Conservation (phyloP, 306 rosid species). For the Gastrolobium bilobum region DNA sequence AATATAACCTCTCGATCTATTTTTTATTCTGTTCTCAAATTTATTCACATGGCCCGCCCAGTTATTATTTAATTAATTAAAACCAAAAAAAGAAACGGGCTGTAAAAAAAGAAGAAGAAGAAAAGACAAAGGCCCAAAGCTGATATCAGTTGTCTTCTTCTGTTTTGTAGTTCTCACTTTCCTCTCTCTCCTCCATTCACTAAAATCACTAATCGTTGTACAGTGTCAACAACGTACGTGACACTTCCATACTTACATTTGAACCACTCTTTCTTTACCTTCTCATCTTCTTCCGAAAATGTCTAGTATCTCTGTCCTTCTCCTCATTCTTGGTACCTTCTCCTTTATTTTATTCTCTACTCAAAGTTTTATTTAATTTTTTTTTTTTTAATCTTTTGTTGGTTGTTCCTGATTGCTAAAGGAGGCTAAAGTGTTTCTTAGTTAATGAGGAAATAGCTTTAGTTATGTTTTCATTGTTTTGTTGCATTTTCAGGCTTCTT, state of each 20-base stretch:
- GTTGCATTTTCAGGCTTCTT: constrained; percentile 62
- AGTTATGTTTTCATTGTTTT: background rate
- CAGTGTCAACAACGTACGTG: background rate
- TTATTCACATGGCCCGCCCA: no score
- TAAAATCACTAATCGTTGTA: no score
- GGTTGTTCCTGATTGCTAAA: constrained; percentile 20
- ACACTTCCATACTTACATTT: background rate
- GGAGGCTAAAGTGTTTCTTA: constrained; percentile 27
- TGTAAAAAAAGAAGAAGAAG: no score
- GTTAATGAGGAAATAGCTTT: constrained; percentile 25
- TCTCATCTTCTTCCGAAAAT: constrained; percentile 38
- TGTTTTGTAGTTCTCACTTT: background rate
- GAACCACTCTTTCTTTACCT: background rate
- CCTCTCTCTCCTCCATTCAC: background rate
- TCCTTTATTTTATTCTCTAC: background rate
- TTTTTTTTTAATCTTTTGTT: background rate
- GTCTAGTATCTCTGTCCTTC: constrained; percentile 38
- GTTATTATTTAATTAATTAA: no score
- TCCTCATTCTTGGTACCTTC: constrained; percentile 51
- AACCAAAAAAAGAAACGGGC: no score
- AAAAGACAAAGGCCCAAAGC: background rate
- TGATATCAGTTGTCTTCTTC: background rate
- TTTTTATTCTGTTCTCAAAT: no score
- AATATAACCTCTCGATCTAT: no score
- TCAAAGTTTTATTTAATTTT: background rate